phyloP scores from a whole-genome alignment of 148 eudicot genomes.

The Camellia granthamiana region DNA sequence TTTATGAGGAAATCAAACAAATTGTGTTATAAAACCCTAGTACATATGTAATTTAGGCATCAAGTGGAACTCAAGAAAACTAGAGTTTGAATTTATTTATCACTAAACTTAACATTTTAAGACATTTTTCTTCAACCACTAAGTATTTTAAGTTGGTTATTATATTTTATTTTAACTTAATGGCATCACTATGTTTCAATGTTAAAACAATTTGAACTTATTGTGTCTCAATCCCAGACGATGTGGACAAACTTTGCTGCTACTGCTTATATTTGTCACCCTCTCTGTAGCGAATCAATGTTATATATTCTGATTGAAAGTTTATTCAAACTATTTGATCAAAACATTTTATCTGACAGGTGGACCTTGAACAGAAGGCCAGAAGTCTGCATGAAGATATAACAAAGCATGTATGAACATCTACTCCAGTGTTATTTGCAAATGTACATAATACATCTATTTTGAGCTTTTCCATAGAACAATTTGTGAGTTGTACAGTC shows the following conservation, averaged over 20 bases:
- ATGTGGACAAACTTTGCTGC: background rate
- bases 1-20: background rate
- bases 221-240: background rate
- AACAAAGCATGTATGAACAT: slow-evolving; percentile 50
- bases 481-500: background rate
- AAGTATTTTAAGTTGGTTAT: background rate
- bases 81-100: background rate
- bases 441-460: background rate
- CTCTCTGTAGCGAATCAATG: background rate
- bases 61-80: background rate
- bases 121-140: background rate
- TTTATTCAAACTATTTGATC: slow-evolving; percentile 6
- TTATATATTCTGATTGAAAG: background rate
- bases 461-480: background rate
- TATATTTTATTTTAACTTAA: background rate
- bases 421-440: slow-evolving; percentile 2
- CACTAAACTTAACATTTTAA: background rate
- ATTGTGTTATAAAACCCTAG: background rate
- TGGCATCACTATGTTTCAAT: background rate
- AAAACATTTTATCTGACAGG: slow-evolving; percentile 34
- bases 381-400: slow-evolving; percentile 63
- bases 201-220: background rate
- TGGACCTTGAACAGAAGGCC: slow-evolving; percentile 63
- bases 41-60: background rate
- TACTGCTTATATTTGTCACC: background rate